Evolutionary conservation across 106 monocot genomes (phyloP), one percentile per base, ranked within the genome.

Genomic region (Allium cepa): DNA sequence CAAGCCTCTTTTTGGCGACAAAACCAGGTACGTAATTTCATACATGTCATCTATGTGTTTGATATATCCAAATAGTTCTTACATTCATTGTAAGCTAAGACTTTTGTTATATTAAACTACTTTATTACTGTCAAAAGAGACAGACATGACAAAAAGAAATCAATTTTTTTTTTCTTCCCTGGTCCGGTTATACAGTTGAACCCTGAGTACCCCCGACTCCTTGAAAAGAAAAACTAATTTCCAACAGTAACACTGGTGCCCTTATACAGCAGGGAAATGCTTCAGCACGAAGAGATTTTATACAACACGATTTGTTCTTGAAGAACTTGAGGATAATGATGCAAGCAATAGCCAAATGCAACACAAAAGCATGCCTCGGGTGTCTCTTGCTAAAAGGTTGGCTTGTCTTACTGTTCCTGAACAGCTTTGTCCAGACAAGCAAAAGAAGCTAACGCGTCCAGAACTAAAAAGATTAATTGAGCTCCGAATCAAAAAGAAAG

Each of bases 381-480:
- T 75, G 12, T 88, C 95, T 8, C 77, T 95, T 26, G 95, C 95
- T 1, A 95, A 88, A 81, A 81, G 85, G 65, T 77, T 95, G 61
- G 95, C 91, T 45, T 83, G 83, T 59, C 88, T 95, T 56, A 60
- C 74, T 8, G 36, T 2, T 36, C 36, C 36, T 36, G 91, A 88
- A 50, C 49, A 72, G 8, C 56, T 56, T 6, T 46, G 59, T 26
- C 22, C 63, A 7, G 63, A 64, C 8, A 75, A 66, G 53, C 52
- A 66, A 17, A 86, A 65, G 75, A 64, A 69, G 13, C 48, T 63
- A 60, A 77, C 69, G 9, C 63, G 86, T 46, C 75, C 75, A 69
- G 80, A 92, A 63, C 77, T 75, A 53, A 99, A 90, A 65, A 84
- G 92, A 64, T 69, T 62, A 28, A 77, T 92, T 5, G 97, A 92